Conservation (phyloP, 768 basidiomycete species). For the Tulasnella sp. region DNA sequence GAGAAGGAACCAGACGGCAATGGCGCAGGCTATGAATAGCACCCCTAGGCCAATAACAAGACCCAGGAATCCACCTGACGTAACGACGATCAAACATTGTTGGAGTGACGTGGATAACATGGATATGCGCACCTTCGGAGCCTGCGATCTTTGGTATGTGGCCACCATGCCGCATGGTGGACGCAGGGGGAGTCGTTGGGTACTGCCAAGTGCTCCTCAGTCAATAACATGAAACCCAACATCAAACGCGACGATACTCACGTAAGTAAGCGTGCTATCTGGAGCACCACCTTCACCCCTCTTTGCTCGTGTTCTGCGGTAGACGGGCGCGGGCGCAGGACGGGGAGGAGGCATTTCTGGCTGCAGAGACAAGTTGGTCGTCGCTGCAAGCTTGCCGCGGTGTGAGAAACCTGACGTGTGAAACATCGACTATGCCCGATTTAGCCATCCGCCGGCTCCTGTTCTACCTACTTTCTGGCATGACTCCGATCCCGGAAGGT, state of each 20-base stretch:
- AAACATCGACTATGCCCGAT: too few relatives aligned
- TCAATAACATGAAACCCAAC: not conserved
- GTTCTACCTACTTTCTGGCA: too few relatives aligned
- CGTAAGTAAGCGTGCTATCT: not conserved
- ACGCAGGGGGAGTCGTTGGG: slow-evolving; percentile 4
- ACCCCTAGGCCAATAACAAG: slow-evolving; percentile 5
- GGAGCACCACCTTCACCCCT: not conserved
- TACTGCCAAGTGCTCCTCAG: not conserved
- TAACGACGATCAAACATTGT: not conserved
- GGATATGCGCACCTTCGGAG: slow-evolving; percentile 1
- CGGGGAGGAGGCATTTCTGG: not conserved
- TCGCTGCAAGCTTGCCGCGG: not conserved
- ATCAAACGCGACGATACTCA: not conserved
- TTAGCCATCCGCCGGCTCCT: too few relatives aligned
- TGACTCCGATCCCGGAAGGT: too few relatives aligned
- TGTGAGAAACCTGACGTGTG: slow-evolving; percentile 5
- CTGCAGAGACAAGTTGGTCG: not conserved
- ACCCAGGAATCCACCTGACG: slow-evolving; percentile 7
- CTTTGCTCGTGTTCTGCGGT: not conserved
- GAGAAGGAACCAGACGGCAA: slow-evolving; percentile 5
- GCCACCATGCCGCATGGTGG: not conserved
- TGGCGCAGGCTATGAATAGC: slow-evolving; percentile 13
- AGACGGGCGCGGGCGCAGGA: not conserved
- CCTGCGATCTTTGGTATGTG: slow-evolving; percentile 11
- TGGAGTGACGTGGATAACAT: not conserved